These are phyloP conservation scores for Daldinia grandis DNA, from an alignment of 495 filamentous ascomycete genomes.

Conservation along the genomic window DNA sequence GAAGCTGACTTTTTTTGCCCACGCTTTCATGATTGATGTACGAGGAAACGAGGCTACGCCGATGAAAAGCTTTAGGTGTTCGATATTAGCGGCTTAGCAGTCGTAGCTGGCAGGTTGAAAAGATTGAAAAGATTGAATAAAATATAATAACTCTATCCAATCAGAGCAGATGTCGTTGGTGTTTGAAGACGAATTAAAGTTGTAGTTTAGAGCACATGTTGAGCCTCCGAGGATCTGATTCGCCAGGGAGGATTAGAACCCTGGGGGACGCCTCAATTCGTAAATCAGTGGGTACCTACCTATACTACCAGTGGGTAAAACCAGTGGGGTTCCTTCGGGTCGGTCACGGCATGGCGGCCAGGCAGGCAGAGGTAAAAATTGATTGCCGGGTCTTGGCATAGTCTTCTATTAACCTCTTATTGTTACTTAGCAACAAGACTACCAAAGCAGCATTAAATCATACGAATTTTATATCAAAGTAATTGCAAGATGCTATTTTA, in stretches of 20 bases:
- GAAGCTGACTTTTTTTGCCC: constrained; percentile 20
- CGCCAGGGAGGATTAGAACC: constrained; percentile 6
- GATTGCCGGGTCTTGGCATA: too few relatives aligned
- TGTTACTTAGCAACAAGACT: too few relatives aligned
- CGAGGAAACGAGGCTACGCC: constrained; percentile 29
- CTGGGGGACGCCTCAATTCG: constrained; percentile 16
- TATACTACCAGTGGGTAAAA: too few relatives aligned
- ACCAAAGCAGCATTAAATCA: too few relatives aligned
- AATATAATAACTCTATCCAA: neutral
- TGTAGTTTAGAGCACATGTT: constrained; percentile 41
- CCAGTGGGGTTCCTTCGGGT: constrained; percentile 5
- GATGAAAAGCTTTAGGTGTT: constrained; percentile 18
- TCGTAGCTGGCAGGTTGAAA: constrained; percentile 17
- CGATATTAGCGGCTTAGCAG: constrained; percentile 14
- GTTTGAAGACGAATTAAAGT: constrained; percentile 43
- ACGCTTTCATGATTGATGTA: constrained; percentile 2
- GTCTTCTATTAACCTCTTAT: too few relatives aligned
- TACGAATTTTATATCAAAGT: too few relatives aligned
- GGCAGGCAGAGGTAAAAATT: too few relatives aligned
- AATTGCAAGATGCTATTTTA: too few relatives aligned
- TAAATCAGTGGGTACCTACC: constrained; percentile 29
- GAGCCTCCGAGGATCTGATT: constrained; percentile 35
- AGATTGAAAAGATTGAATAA: neutral
- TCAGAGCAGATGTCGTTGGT: neutral
- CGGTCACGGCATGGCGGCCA: neutral